phyloP scores from a whole-genome alignment of 2,329 filamentous ascomycete species.

The Nothophoma quercina region DNA sequence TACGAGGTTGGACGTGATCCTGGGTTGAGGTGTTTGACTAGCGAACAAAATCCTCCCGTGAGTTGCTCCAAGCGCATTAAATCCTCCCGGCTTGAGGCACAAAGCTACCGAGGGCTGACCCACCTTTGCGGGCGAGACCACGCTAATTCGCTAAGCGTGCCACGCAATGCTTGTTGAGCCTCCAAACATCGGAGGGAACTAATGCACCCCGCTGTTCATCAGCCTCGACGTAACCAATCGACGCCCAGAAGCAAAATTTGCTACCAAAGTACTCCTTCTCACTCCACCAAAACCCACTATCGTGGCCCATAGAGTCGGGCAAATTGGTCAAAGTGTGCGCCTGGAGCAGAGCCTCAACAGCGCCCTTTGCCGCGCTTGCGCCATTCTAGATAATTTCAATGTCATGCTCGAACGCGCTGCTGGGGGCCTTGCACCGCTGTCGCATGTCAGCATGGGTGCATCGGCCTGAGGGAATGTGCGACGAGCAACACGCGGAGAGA shows the following conservation, averaged over 20 bases:
- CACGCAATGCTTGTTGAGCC: constrained; percentile 37
- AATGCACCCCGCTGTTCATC: constrained; percentile 37
- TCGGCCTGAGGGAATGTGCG: neutral
- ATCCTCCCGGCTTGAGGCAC: neutral
- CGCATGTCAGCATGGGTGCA: constrained; percentile 9
- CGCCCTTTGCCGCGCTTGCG: constrained; percentile 7
- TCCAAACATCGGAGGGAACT: constrained; percentile 27
- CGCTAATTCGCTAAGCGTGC: constrained; percentile 27
- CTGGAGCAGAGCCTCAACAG: constrained; percentile 21
- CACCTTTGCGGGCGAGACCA: constrained; percentile 18
- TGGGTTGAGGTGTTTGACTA: constrained; percentile 8
- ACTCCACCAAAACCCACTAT: constrained; percentile 16
- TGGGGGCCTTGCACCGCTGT: constrained; percentile 7
- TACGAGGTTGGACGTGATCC: neutral
- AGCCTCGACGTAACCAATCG: constrained; percentile 16
- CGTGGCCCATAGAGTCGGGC: constrained; percentile 2
- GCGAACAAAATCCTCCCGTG: constrained; percentile 30
- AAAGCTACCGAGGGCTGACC: constrained; percentile 19
- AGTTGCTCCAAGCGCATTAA: constrained; percentile 30
- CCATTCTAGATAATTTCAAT: constrained; percentile 6
- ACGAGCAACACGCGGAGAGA: constrained; percentile 2
- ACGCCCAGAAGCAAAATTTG: constrained; percentile 37
- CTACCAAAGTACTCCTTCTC: constrained; percentile 17
- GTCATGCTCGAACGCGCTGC: constrained; percentile 6
- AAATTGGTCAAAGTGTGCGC: neutral